These are phyloP conservation scores for Ceratobasidium sp. DNA, from an alignment of 1,284 basidiomycete genomes.

Conservation along the genomic window DNA sequence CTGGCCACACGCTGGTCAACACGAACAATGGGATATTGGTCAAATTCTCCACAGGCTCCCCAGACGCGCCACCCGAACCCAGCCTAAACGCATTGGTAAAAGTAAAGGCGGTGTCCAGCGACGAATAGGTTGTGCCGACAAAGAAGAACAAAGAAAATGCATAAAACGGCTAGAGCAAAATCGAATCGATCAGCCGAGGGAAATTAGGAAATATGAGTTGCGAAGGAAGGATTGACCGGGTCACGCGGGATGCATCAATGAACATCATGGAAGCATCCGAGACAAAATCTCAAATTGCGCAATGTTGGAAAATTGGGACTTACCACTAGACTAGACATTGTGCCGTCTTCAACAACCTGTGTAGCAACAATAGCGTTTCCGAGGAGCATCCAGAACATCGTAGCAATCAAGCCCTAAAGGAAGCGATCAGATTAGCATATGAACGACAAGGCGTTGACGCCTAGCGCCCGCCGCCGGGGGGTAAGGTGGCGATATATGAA, in stretches of 20 bases:
- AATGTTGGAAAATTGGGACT: constrained; percentile 48
- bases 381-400: constrained; percentile 78
- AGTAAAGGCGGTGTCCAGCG: constrained; percentile 74
- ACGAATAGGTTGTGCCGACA: constrained; percentile 74
- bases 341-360: constrained; percentile 77
- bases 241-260: constrained; percentile 22
- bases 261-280: background rate
- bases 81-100: constrained; percentile 63
- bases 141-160: constrained; percentile 70
- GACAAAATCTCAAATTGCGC: constrained; percentile 4
- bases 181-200: background rate
- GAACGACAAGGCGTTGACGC: background rate
- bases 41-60: constrained; percentile 61
- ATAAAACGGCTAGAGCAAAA: constrained; percentile 65
- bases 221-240: constrained; percentile 5
- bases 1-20: constrained; percentile 85
- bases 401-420: constrained; percentile 60
- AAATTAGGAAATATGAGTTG: constrained; percentile 4
- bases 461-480: too few species aligned
- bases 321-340: constrained; percentile 71
- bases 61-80: constrained; percentile 13
- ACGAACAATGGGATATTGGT: constrained; percentile 76
- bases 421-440: background rate
- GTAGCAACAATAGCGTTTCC: constrained; percentile 81
- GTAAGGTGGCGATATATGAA: background rate